Conservation (phyloP, 75 land plant genomes). For the Pinus tabuliformis region DNA sequence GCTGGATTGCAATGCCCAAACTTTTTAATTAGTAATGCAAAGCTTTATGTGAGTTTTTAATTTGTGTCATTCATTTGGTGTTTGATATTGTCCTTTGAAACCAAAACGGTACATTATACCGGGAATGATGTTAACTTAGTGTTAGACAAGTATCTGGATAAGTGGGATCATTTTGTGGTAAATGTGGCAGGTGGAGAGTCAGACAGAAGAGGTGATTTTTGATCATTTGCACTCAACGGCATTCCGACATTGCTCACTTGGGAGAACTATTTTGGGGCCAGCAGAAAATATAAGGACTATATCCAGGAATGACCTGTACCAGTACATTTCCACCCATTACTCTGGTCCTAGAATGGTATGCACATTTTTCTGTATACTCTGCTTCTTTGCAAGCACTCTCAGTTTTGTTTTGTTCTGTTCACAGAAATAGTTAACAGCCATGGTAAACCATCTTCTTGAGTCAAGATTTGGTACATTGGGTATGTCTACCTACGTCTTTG, state of each 20-base stretch:
- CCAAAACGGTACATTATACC: too few relatives aligned
- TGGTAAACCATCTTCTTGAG: background rate
- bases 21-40: too few relatives aligned
- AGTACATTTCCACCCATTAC: slow-evolving; percentile 52
- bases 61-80: too few relatives aligned
- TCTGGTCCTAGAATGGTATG: slow-evolving; percentile 48
- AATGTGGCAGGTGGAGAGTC: slow-evolving; percentile 38
- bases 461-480: background rate
- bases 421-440: background rate
- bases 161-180: too few relatives aligned
- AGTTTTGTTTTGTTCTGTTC: too few relatives aligned
- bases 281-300: slow-evolving; percentile 42
- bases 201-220: slow-evolving; percentile 51
- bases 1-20: too few relatives aligned
- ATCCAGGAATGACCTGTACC: slow-evolving; percentile 24
- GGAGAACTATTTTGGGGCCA: slow-evolving; percentile 50
- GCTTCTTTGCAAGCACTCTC: background rate
- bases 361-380: background rate
- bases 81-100: too few relatives aligned
- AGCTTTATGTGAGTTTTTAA: too few relatives aligned
- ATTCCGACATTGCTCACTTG: slow-evolving; percentile 32
- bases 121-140: too few relatives aligned
- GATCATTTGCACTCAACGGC: slow-evolving; percentile 48
- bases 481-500: background rate
- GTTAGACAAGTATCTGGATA: too few relatives aligned